Evolutionary conservation across 1,284 basidiomycete species (phyloP).

Genomic region (Coniophora puteana): DNA sequence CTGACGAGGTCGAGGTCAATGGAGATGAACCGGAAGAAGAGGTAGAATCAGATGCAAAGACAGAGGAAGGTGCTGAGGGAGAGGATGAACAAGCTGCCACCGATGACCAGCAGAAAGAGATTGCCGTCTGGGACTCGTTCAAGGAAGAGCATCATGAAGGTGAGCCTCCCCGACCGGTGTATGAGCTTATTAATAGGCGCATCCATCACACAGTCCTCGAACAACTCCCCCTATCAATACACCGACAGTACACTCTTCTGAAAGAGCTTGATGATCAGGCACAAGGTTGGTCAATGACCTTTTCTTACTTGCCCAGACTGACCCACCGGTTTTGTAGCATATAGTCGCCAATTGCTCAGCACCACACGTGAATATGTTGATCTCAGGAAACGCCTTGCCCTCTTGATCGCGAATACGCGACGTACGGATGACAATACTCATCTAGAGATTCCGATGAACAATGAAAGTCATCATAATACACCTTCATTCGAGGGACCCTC

Average conservation of each 20-base stretch:
- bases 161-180: slow-evolving; percentile 17
- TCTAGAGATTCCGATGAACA: slow-evolving; percentile 1
- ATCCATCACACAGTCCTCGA: slow-evolving; percentile 59
- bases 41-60: no score
- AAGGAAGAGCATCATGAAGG: slow-evolving; percentile 80
- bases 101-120: slow-evolving; percentile 45
- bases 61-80: no score
- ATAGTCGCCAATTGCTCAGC: slow-evolving; percentile 36
- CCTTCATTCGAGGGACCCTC: slow-evolving; percentile 6
- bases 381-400: slow-evolving; percentile 26
- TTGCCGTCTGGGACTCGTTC: slow-evolving; percentile 71
- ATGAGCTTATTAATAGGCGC: slow-evolving; percentile 1
- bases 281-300: slow-evolving; percentile 40
- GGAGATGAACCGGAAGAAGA: no score
- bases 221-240: slow-evolving; percentile 81
- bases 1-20: no score
- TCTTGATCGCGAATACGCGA: neutral
- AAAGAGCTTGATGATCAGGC: slow-evolving; percentile 81
- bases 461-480: neutral
- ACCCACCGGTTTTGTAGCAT: slow-evolving; percentile 29
- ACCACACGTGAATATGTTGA: slow-evolving; percentile 40
- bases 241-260: slow-evolving; percentile 76
- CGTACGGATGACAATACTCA: neutral
- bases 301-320: slow-evolving; percentile 4
- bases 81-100: slow-evolving; percentile 12